Conservation (phyloP, 331 rosid genomes). For the Quercus phellos region DNA sequence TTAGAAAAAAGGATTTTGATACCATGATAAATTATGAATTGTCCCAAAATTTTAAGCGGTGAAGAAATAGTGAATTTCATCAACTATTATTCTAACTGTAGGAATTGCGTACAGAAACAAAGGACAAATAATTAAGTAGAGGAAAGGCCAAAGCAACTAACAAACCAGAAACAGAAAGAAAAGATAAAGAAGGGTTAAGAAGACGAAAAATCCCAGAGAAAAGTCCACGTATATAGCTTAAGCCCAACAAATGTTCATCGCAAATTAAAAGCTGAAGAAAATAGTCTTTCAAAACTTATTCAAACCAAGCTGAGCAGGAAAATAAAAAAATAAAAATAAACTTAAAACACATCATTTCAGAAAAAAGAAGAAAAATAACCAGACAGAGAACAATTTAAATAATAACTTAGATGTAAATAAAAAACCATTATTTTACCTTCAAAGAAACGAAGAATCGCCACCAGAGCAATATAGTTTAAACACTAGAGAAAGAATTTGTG, state of each 20-base stretch:
- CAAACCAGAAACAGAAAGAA: slow-evolving; percentile 2
- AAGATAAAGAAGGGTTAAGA: slow-evolving; percentile 20
- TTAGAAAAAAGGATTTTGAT: no score
- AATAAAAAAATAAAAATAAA: not conserved
- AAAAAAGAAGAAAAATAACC: not conserved
- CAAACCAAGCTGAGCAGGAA: not conserved
- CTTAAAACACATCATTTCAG: not conserved
- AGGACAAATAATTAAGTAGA: not conserved
- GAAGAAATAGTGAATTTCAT: no score
- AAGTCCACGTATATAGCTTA: not conserved
- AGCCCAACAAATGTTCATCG: not conserved
- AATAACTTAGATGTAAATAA: not conserved
- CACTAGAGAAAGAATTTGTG: not conserved
- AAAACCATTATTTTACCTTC: not conserved
- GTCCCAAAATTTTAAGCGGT: no score
- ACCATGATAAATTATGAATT: no score
- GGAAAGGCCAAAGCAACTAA: not conserved
- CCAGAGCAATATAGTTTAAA: slow-evolving; percentile 1
- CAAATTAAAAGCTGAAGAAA: not conserved
- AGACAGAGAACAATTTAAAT: no score
- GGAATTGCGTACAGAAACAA: not conserved
- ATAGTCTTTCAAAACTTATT: not conserved
- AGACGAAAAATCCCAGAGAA: not conserved
- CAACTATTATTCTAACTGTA: not conserved
- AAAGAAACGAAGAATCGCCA: not conserved